Conservation (phyloP, 1,284 basidiomycete species). For the Salmacisia buchloeana region DNA sequence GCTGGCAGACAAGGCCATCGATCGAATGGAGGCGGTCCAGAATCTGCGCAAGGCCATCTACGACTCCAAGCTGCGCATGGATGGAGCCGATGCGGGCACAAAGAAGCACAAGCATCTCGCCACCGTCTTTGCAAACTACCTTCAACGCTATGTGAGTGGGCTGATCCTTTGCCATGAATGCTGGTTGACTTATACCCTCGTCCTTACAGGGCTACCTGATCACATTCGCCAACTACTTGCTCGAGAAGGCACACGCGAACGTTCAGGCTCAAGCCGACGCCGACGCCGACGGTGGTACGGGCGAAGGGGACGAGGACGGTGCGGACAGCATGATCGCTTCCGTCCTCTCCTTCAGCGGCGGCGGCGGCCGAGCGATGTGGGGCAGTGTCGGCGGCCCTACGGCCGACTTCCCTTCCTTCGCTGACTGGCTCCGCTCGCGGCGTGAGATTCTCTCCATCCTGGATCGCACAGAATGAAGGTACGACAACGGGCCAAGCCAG, state of each 20-base stretch:
- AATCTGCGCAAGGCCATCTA: slow-evolving; percentile 48
- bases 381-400: slow-evolving; percentile 9
- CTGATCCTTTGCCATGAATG: neutral
- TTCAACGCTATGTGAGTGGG: slow-evolving; percentile 57
- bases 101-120: slow-evolving; percentile 34
- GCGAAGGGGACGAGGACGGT: neutral
- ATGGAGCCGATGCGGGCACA: slow-evolving; percentile 36
- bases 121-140: slow-evolving; percentile 42
- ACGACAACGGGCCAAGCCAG: slow-evolving; percentile 25
- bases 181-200: neutral
- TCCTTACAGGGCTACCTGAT: slow-evolving; percentile 66
- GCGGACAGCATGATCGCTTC: slow-evolving; percentile 10
- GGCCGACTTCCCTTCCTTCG: slow-evolving; percentile 36
- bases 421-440: slow-evolving; percentile 40
- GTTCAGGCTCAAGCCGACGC: slow-evolving; percentile 20
- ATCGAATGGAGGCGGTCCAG: slow-evolving; percentile 48
- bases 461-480: slow-evolving; percentile 51
- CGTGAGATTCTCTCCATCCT: slow-evolving; percentile 43
- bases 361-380: neutral
- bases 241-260: slow-evolving; percentile 61
- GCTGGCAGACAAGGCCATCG: slow-evolving; percentile 65
- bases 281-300: slow-evolving; percentile 7
- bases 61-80: slow-evolving; percentile 42
- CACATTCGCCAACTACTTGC: slow-evolving; percentile 88
- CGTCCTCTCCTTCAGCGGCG: neutral